Conservation (phyloP, 805 yeast species). For the Wickerhamomyces subpelliculosus region DNA sequence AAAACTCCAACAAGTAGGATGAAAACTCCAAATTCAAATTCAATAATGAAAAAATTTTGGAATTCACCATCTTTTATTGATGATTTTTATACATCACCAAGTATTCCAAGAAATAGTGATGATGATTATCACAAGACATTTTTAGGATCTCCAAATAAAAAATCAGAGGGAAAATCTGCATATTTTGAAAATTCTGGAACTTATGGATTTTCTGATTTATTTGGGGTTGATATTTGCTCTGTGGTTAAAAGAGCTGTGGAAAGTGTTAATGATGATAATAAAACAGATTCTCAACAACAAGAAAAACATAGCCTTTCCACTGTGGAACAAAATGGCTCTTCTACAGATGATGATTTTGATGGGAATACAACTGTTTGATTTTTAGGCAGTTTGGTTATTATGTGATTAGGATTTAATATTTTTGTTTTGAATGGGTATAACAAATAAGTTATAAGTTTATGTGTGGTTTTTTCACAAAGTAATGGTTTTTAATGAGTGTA, state of each 20-base stretch:
- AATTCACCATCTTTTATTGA: conserved; percentile 61
- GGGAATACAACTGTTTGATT: conserved; percentile 3
- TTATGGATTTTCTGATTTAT: conserved; percentile 31
- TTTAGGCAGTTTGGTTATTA: too few species aligned
- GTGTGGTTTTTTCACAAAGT: too few species aligned
- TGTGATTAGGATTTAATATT: too few species aligned
- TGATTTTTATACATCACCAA: conserved; percentile 56
- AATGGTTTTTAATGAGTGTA: neutral
- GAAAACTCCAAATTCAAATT: conserved; percentile 26
- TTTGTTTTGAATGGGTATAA: too few species aligned
- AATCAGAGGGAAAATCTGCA: conserved; percentile 5
- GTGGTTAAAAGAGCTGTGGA: conserved; percentile 41
- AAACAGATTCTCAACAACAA: conserved; percentile 1
- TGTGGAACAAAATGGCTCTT: neutral
- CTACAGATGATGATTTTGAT: conserved; percentile 5
- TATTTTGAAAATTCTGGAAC: conserved; percentile 11
- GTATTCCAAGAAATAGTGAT: conserved; percentile 21
- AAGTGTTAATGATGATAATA: conserved; percentile 10
- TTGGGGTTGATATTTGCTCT: conserved; percentile 51
- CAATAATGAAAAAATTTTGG: conserved; percentile 49
- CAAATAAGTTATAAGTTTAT: too few species aligned
- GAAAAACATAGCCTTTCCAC: neutral
- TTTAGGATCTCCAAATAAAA: conserved; percentile 30
- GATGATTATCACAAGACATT: conserved; percentile 22
- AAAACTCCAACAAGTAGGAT: conserved; percentile 24